A percentile compares a stretch with the other conserved stretches of the same genome.
These are phyloP conservation scores for Trichoderma simmonsii DNA, from an alignment of 2,329 filamentous ascomycete genomes.

Conservation along the genomic window DNA sequence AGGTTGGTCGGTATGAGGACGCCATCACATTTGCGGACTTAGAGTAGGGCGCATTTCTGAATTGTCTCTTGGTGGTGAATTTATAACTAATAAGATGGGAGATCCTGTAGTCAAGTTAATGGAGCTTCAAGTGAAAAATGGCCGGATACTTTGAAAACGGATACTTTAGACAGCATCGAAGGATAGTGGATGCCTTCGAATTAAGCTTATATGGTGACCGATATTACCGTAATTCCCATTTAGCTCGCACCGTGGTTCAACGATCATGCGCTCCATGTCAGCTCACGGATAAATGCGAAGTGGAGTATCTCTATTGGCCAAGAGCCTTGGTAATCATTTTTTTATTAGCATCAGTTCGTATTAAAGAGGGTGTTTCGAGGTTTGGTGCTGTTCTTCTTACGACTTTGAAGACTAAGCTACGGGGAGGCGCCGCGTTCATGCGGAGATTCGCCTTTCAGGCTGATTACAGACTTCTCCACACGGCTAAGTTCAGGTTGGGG, in stretches of 20 bases:
- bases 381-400: background rate
- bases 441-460: background rate
- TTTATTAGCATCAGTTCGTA: background rate
- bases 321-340: background rate
- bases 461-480: conserved; percentile 4
- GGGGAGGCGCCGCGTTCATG: background rate
- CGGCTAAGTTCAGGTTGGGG: conserved; percentile 11
- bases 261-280: background rate
- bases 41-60: background rate
- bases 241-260: background rate
- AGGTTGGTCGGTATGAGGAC: conserved; percentile 11
- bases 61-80: background rate
- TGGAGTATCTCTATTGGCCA: background rate
- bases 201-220: background rate
- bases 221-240: background rate
- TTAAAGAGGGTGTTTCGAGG: background rate
- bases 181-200: background rate
- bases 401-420: background rate
- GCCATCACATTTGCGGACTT: background rate
- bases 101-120: background rate
- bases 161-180: background rate
- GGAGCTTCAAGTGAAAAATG: background rate
- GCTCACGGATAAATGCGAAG: background rate
- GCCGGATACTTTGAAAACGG: background rate
- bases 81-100: background rate